A percentile compares a stretch with the other conserved stretches of the same genome.
Evolutionary conservation across 768 basidiomycete species (phyloP).

Genomic region (Mycena belliarum): DNA sequence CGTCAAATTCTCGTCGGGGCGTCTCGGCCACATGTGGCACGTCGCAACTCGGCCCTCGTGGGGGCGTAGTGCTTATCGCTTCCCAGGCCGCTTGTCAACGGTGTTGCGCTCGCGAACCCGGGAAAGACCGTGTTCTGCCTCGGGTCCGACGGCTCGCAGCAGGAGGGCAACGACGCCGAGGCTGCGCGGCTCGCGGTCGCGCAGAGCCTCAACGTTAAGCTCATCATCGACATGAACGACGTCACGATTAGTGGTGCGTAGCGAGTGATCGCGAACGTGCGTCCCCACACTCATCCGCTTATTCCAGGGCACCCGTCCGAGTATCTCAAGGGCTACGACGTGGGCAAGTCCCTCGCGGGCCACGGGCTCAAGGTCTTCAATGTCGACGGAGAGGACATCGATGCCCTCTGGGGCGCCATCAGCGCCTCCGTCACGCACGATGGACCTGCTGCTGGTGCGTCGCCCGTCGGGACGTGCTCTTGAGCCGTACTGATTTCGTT

Average conservation of each 20-base stretch:
- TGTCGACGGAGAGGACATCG: slow-evolving; percentile 78
- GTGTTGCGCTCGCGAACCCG: slow-evolving; percentile 77
- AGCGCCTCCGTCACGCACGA: slow-evolving; percentile 52
- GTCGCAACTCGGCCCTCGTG: slow-evolving; percentile 16
- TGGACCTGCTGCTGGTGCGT: slow-evolving; percentile 79
- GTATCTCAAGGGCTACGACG: slow-evolving; percentile 78
- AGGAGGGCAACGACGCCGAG: slow-evolving; percentile 90
- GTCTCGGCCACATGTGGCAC: slow-evolving; percentile 87
- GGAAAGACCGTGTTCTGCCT: slow-evolving; percentile 80
- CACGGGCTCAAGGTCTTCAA: slow-evolving; percentile 79
- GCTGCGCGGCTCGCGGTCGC: slow-evolving; percentile 87
- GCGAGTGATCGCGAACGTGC: neutral
- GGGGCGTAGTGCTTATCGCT: slow-evolving; percentile 2
- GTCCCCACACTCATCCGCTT: slow-evolving; percentile 17
- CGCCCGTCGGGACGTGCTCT: too few species aligned
- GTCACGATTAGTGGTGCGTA: slow-evolving; percentile 77
- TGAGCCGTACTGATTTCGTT: too few species aligned
- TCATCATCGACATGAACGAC: slow-evolving; percentile 88
- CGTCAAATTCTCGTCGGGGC: slow-evolving; percentile 91
- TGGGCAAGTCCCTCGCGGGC: slow-evolving; percentile 72
- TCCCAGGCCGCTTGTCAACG: slow-evolving; percentile 73
- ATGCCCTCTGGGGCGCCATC: slow-evolving; percentile 72
- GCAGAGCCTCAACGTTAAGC: slow-evolving; percentile 79
- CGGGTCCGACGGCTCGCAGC: slow-evolving; percentile 89
- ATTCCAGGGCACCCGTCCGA: slow-evolving; percentile 69